phyloP scores from a whole-genome alignment of 75 land plant species.

The Selaginella moellendorffii region DNA sequence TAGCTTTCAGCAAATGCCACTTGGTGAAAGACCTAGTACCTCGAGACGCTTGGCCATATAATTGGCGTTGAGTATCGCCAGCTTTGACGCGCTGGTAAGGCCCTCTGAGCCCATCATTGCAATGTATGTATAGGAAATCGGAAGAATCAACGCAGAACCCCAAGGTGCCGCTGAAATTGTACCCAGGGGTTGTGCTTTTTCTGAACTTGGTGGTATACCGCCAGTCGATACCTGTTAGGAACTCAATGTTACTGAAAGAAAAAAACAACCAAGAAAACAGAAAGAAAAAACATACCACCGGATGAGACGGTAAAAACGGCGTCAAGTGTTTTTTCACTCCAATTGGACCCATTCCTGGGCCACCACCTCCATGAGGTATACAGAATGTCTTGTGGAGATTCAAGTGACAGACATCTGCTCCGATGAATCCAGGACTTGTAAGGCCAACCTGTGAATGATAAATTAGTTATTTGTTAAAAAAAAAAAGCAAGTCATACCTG shows the following conservation, averaged over 20 bases:
- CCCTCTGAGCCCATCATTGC: slow-evolving; percentile 99
- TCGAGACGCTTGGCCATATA: slow-evolving; percentile 99
- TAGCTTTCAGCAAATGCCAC: too few species aligned
- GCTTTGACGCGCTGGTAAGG: slow-evolving; percentile 82
- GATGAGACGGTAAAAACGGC: slow-evolving; percentile 95
- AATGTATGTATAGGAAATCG: slow-evolving; percentile 92
- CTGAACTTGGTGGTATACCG: slow-evolving; percentile 75
- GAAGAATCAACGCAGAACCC: slow-evolving; percentile 96
- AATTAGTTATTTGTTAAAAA: neutral
- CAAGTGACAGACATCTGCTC: slow-evolving; percentile 98
- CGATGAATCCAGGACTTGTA: slow-evolving; percentile 93
- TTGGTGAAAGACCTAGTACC: slow-evolving; percentile 40
- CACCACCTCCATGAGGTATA: slow-evolving; percentile 99
- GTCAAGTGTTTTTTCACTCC: slow-evolving; percentile 99
- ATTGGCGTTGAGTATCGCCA: slow-evolving; percentile 92
- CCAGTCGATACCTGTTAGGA: slow-evolving; percentile 60
- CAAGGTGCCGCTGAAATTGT: slow-evolving; percentile 95
- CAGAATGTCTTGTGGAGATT: slow-evolving; percentile 98
- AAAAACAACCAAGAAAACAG: neutral
- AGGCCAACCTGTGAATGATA: slow-evolving; percentile 68
- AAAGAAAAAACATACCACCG: slow-evolving; percentile 52
- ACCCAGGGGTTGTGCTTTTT: slow-evolving; percentile 58
- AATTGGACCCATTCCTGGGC: slow-evolving; percentile 99
- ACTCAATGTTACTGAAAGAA: neutral
- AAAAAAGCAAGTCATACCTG: slow-evolving; percentile 37